A percentile compares a stretch with the other conserved stretches of the same genome.
phyloP scores from a whole-genome alignment of 257 asterid species.

The Lavandula angustifolia region DNA sequence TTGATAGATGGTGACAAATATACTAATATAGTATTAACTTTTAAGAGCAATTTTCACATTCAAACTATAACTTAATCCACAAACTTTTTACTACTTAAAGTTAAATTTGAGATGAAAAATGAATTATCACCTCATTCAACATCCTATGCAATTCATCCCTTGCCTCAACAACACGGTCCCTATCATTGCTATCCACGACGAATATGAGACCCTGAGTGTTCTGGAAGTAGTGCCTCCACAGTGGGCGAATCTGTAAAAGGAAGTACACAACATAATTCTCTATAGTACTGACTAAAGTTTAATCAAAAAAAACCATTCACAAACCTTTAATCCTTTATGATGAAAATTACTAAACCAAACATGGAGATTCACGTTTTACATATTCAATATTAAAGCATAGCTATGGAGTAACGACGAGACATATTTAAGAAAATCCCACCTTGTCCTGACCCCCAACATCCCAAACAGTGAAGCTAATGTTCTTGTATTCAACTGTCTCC shows the following conservation, averaged over 20 bases:
- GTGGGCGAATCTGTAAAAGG: slow-evolving; percentile 77
- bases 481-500: slow-evolving; percentile 71
- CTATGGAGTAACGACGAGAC: not conserved
- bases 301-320: not conserved
- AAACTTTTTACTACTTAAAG: not conserved
- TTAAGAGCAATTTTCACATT: not conserved
- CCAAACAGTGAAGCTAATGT: slow-evolving; percentile 74
- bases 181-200: slow-evolving; percentile 92
- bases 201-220: slow-evolving; percentile 95
- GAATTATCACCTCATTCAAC: slow-evolving; percentile 74
- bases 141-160: slow-evolving; percentile 95
- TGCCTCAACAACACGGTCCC: slow-evolving; percentile 93
- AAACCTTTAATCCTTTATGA: not conserved
- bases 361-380: not conserved
- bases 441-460: slow-evolving; percentile 75
- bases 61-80: not conserved
- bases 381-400: not conserved
- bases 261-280: slow-evolving; percentile 16
- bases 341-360: not conserved
- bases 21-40: too few relatives aligned
- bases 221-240: slow-evolving; percentile 99
- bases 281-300: not conserved
- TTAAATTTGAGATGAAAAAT: not conserved
- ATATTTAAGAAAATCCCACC: slow-evolving; percentile 31
- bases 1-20: not conserved